Evolutionary conservation across 441 rosid species (phyloP), one percentile per base, ranked within the genome.

Genomic region (Pelargonium myrrhifolium): DNA sequence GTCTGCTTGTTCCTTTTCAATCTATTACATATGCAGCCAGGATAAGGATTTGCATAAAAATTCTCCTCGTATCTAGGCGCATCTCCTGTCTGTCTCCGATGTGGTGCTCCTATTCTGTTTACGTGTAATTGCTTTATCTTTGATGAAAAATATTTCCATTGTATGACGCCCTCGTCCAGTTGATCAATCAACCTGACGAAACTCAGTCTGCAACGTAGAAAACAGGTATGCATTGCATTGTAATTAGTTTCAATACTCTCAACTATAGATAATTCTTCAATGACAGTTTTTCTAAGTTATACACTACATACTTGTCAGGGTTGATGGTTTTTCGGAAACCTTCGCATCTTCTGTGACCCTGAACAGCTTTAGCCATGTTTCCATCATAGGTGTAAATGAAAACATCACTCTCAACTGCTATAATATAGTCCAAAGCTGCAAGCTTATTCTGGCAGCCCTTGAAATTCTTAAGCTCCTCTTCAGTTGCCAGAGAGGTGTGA

Each of bases 11-110:
- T 53, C 20, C 21, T 53, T 20, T 15, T 22, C 21, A 53, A 64
- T 61, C 74, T 80, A 9, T 85, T 75, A 66, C 97, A 90, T 63
- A 88, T 77, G 77, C 95, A 86, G 63, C 86, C 93, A 0, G 90
- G 87, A 69, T 80, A 82, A 71, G 97, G 93, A 72, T 90, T 86
- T 18, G 92, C 97, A 20, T 88, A 90, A 76, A 90, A 90, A 45
- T 69, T 81, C 78, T 90, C 89, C 75, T 90, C 88, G 4, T 26
- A 15, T 70, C 72, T 84, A 3, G 77, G 72, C 15, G 73, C 71
- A 62, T 59, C 70, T 51, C 84, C 83, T 3, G 80, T 65, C 40
- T 65, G 53, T 72, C 89, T 83, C 0, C 47, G 70, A 20, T 66
- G 59, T 5, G 59, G 59, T 17, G 9, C 59, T 53, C 59, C 59